Percentiles rank a stretch among this genome's conserved stretches.
phyloP scores from a whole-genome alignment of 2,329 filamentous ascomycete species.

The Aureobasidium mangrovei region DNA sequence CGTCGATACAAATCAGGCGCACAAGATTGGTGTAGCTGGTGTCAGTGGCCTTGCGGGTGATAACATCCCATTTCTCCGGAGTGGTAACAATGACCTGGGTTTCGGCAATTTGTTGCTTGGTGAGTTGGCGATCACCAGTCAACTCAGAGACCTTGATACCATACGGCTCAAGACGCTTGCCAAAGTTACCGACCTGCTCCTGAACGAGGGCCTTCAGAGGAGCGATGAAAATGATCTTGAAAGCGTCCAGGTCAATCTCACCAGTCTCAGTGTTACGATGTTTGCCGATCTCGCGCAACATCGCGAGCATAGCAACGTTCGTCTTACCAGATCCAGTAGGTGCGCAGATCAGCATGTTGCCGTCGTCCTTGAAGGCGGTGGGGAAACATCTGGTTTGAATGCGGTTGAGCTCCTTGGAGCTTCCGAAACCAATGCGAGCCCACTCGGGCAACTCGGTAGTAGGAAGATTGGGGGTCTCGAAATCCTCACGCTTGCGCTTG shows the following conservation, averaged over 20 bases:
- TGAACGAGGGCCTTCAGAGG: slow-evolving; percentile 92
- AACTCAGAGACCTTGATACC: slow-evolving; percentile 91
- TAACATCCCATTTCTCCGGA: slow-evolving; percentile 98
- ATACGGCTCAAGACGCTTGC: slow-evolving; percentile 79
- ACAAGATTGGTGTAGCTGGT: slow-evolving; percentile 97
- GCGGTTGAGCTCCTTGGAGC: slow-evolving; percentile 79
- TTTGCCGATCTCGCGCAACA: slow-evolving; percentile 93
- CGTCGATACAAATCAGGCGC: slow-evolving; percentile 89
- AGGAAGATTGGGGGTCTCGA: slow-evolving; percentile 66
- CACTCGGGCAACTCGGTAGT: slow-evolving; percentile 86
- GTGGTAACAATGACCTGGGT: slow-evolving; percentile 98
- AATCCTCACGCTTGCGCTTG: slow-evolving; percentile 73
- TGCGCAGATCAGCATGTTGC: slow-evolving; percentile 95
- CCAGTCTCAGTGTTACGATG: slow-evolving; percentile 80
- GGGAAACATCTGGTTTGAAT: slow-evolving; percentile 93
- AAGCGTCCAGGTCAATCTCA: slow-evolving; percentile 90
- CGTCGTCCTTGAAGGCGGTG: slow-evolving; percentile 84
- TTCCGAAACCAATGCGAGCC: slow-evolving; percentile 79
- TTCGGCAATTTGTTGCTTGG: slow-evolving; percentile 95
- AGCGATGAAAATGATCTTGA: slow-evolving; percentile 98
- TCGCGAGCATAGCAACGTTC: slow-evolving; percentile 95
- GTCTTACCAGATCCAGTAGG: slow-evolving; percentile 97
- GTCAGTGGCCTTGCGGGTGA: slow-evolving; percentile 94
- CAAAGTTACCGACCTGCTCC: slow-evolving; percentile 97
- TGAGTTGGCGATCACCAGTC: slow-evolving; percentile 94